Evolutionary conservation across 169 alveolate genomes (phyloP).

Genomic region (Plasmodium inui): DNA sequence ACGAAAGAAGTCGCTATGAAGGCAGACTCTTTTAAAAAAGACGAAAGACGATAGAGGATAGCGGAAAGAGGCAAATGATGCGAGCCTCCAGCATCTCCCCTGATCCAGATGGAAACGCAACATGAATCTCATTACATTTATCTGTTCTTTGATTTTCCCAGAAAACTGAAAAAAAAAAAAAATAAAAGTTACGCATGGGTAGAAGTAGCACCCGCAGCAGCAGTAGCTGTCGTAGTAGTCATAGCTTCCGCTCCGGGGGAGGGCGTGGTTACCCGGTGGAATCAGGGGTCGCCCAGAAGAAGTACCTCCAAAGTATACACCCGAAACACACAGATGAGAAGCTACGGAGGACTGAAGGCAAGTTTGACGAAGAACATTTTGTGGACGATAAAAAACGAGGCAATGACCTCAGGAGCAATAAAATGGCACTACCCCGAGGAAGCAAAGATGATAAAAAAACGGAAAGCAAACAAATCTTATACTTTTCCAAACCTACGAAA

Average conservation of each 20-base stretch:
- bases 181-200: not conserved
- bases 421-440: not conserved
- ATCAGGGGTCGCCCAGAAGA: not conserved
- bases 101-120: not conserved
- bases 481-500: not conserved
- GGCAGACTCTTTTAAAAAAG: not conserved
- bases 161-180: not conserved
- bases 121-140: not conserved
- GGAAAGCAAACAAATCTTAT: not conserved
- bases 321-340: not conserved
- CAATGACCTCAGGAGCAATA: not conserved
- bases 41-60: not conserved
- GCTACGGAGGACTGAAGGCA: not conserved
- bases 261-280: not conserved
- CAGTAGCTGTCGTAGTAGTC: not conserved
- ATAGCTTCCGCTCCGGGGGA: not conserved
- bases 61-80: not conserved
- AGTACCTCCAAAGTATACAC: not conserved
- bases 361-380: not conserved
- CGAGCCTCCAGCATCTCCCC: not conserved
- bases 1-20: not conserved
- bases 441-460: not conserved
- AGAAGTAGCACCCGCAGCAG: not conserved
- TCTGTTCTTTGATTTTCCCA: not conserved
- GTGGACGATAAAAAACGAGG: conserved; percentile 9